Evolutionary conservation across 2,329 filamentous ascomycete genomes (phyloP).

Genomic region (Dactylellina cionopaga): DNA sequence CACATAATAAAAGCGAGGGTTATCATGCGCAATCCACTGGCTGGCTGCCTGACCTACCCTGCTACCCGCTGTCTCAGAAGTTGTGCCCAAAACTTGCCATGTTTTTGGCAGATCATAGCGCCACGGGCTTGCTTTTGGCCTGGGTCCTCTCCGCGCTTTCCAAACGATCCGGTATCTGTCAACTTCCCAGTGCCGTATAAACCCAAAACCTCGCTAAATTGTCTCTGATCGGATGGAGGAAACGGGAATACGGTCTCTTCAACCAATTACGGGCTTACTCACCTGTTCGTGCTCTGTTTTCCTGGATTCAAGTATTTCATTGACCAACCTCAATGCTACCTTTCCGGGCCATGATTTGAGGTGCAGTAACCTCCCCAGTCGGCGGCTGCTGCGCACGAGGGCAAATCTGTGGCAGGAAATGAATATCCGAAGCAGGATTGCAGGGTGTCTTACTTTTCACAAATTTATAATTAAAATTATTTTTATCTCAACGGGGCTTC

Average conservation of each 20-base stretch:
- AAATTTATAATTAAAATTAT: constrained; percentile 11
- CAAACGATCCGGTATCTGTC: background rate
- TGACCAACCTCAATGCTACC: background rate
- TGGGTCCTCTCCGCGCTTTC: constrained; percentile 2
- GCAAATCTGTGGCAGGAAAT: constrained; percentile 7
- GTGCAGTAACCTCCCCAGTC: constrained; percentile 2
- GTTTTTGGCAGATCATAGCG: constrained; percentile 24
- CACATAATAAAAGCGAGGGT: constrained; percentile 8
- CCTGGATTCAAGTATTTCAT: constrained; percentile 2
- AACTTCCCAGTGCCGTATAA: constrained; percentile 39
- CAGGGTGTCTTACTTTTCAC: background rate
- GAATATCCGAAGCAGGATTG: constrained; percentile 16
- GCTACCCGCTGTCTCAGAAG: constrained; percentile 42
- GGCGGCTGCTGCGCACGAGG: constrained; percentile 6
- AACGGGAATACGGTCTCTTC: background rate
- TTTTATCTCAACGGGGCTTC: background rate
- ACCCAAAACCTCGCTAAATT: constrained; percentile 19
- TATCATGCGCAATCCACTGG: constrained; percentile 15
- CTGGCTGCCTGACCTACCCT: constrained; percentile 40
- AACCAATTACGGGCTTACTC: constrained; percentile 10
- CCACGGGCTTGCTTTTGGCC: constrained; percentile 3
- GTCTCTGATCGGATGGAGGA: constrained; percentile 38
- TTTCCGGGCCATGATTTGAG: constrained; percentile 31
- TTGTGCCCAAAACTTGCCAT: constrained; percentile 36
- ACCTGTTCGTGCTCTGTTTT: constrained; percentile 15